phyloP scores from a whole-genome alignment of 371 early-diverging fungal species.

The Nosema muscidifuracis region DNA sequence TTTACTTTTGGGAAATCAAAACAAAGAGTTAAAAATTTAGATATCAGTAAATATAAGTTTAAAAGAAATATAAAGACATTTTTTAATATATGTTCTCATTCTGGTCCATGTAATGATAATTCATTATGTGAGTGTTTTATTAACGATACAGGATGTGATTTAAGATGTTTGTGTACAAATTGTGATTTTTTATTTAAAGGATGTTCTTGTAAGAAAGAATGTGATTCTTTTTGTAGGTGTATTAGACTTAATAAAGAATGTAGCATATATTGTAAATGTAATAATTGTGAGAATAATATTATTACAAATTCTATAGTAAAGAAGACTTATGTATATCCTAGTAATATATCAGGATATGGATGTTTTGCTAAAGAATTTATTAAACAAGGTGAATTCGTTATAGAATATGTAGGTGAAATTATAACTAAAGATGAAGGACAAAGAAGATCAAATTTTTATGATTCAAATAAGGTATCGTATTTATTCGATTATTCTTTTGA shows the following conservation, averaged over 20 bases:
- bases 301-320: neutral
- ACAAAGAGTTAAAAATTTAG: no score
- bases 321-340: constrained; percentile 16
- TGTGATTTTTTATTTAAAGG: constrained; percentile 37
- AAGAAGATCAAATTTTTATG: constrained; percentile 55
- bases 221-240: constrained; percentile 31
- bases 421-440: constrained; percentile 65
- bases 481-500: constrained; percentile 48
- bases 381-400: constrained; percentile 67
- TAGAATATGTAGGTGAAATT: constrained; percentile 79
- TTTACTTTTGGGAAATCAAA: no score
- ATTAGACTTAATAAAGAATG: constrained; percentile 35
- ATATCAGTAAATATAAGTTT: no score
- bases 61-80: constrained; percentile 1
- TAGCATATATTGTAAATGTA: constrained; percentile 26
- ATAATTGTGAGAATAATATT: constrained; percentile 16
- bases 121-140: constrained; percentile 37
- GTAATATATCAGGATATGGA: constrained; percentile 67
- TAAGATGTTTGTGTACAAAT: constrained; percentile 39
- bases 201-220: constrained; percentile 17
- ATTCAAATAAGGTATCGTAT: constrained; percentile 49
- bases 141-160: constrained; percentile 41
- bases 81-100: constrained; percentile 42
- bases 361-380: constrained; percentile 67
- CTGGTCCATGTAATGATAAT: constrained; percentile 35